Percentiles rank a stretch among this genome's conserved stretches.
These are phyloP conservation scores for Lactarius psammicola DNA, from an alignment of 768 basidiomycete species.

Conservation along the genomic window DNA sequence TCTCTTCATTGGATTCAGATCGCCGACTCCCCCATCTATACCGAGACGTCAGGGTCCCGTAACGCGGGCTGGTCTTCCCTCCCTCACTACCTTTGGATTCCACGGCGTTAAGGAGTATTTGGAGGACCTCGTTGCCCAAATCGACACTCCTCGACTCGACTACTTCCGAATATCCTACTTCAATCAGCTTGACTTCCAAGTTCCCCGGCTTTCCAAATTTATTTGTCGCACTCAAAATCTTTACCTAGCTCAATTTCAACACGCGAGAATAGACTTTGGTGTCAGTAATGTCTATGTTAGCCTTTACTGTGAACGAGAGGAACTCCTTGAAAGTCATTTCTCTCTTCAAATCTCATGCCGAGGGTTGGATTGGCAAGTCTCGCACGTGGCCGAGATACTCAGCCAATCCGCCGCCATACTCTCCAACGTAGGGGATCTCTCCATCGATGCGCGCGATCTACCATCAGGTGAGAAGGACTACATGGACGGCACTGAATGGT, in stretches of 20 bases:
- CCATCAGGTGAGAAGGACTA: neutral
- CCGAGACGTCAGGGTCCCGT: no score
- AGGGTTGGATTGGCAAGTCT: conserved; percentile 8
- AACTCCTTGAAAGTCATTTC: neutral
- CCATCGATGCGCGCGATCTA: neutral
- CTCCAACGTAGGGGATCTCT: neutral
- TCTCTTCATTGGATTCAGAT: conserved; percentile 2
- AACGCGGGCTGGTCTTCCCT: neutral
- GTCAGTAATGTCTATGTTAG: neutral
- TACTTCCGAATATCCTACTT: neutral
- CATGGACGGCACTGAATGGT: neutral
- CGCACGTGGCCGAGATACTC: neutral
- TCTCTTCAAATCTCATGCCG: neutral
- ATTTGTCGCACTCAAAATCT: neutral
- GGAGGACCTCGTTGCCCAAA: neutral
- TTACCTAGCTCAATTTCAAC: neutral
- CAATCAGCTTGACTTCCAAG: neutral
- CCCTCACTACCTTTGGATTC: conserved; percentile 2
- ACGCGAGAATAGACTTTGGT: neutral
- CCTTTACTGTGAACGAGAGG: neutral
- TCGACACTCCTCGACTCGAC: neutral
- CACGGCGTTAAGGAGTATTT: conserved; percentile 4
- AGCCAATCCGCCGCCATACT: neutral
- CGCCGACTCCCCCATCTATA: neutral
- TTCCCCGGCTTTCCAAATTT: neutral